Percentiles rank a stretch among this genome's conserved stretches.
Evolutionary conservation across 768 basidiomycete species (phyloP).

Genomic region (Xerocomus brunneocitrinus): DNA sequence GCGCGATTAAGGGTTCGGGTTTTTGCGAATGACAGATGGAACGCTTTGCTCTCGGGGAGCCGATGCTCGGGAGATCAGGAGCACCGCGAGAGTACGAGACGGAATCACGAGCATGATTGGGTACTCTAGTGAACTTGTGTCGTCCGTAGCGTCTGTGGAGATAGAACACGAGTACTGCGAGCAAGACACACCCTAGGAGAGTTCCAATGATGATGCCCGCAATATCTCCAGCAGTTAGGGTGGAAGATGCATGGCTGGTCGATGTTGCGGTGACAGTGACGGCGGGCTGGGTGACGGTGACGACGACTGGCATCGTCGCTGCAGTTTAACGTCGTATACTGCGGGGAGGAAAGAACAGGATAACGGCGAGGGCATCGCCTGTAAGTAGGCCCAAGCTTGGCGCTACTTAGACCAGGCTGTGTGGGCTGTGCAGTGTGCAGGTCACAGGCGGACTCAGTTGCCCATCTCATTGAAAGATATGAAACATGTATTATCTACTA

Average conservation of each 20-base stretch:
- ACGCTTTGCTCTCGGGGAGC: background rate
- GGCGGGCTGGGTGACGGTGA: slow-evolving; percentile 3
- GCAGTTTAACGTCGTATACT: background rate
- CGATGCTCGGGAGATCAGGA: background rate
- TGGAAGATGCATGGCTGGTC: background rate
- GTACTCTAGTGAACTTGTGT: slow-evolving; percentile 16
- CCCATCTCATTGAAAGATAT: too few relatives aligned
- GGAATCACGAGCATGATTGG: slow-evolving; percentile 6
- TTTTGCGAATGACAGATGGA: slow-evolving; percentile 7
- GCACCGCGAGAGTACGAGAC: background rate
- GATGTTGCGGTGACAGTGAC: slow-evolving; percentile 3
- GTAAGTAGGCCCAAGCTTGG: background rate
- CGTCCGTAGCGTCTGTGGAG: slow-evolving; percentile 9
- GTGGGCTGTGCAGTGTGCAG: background rate
- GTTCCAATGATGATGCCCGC: slow-evolving; percentile 22
- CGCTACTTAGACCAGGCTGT: slow-evolving; percentile 3
- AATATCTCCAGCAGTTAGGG: slow-evolving; percentile 8
- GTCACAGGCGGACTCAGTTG: too few relatives aligned
- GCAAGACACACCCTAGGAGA: slow-evolving; percentile 10
- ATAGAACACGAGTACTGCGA: slow-evolving; percentile 11
- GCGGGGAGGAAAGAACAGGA: background rate
- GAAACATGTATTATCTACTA: too few relatives aligned
- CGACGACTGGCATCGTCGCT: slow-evolving; percentile 11
- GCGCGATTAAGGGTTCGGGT: slow-evolving; percentile 22
- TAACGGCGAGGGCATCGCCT: background rate